Conservation (phyloP, 805 yeast genomes). For the Wickerhamiella sorbophila region DNA sequence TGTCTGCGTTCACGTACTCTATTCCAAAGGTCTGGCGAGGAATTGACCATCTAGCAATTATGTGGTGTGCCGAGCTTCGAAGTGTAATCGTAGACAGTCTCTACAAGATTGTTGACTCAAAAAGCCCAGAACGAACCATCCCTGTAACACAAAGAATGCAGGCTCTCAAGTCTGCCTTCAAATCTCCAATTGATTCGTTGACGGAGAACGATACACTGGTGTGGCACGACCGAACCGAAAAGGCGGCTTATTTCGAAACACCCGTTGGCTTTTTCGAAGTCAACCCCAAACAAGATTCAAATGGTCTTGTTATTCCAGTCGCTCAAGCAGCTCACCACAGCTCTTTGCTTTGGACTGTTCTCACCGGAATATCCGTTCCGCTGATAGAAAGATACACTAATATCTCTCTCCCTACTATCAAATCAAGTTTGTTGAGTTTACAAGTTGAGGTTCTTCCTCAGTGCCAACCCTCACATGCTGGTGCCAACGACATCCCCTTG, state of each 20-base stretch:
- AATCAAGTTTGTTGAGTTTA: conserved; percentile 15
- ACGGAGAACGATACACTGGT: neutral
- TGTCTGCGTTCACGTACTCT: conserved; percentile 71
- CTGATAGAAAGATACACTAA: conserved; percentile 5
- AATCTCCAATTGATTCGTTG: conserved; percentile 5
- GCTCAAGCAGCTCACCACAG: neutral
- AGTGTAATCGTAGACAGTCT: conserved; percentile 44
- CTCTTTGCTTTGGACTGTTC: neutral
- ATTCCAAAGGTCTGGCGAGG: conserved; percentile 90
- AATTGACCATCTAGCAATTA: conserved; percentile 85
- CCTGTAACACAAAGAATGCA: conserved; percentile 43
- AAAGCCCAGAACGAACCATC: conserved; percentile 32
- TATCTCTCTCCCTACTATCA: conserved; percentile 9
- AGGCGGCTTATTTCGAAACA: neutral
- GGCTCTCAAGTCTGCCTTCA: conserved; percentile 5
- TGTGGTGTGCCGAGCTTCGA: conserved; percentile 89
- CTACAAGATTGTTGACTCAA: conserved; percentile 42
- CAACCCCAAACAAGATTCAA: neutral
- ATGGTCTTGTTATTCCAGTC: neutral
- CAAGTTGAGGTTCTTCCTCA: conserved; percentile 4
- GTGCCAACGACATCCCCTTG: conserved; percentile 1
- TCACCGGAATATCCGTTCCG: conserved; percentile 5
- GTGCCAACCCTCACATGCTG: neutral
- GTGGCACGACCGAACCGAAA: neutral
- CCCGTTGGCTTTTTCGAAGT: neutral